These are phyloP conservation scores for Hypoxylon lenormandii DNA, from an alignment of 495 filamentous ascomycete species.

Conservation along the genomic window DNA sequence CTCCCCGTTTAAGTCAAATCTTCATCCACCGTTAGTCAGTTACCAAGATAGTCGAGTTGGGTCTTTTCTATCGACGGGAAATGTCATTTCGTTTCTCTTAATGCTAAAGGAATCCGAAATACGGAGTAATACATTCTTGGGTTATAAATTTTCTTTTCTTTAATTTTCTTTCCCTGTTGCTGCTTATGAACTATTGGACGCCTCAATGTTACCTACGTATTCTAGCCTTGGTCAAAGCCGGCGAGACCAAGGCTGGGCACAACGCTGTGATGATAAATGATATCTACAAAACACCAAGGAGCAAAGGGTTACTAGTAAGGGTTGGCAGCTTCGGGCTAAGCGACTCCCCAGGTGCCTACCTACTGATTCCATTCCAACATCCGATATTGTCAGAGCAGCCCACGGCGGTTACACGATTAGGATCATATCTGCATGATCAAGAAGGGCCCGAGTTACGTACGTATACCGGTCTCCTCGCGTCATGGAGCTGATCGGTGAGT, in stretches of 20 bases:
- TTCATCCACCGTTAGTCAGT: background rate
- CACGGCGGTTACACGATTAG: constrained; percentile 27
- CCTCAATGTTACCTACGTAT: too few species aligned
- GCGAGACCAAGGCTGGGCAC: background rate
- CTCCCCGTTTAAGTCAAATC: background rate
- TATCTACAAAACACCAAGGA: too few species aligned
- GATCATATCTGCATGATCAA: constrained; percentile 22
- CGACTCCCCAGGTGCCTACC: too few species aligned
- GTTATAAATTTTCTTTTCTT: background rate
- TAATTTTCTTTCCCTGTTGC: constrained; percentile 5
- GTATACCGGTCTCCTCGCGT: constrained; percentile 16
- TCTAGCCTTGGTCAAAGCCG: constrained; percentile 3
- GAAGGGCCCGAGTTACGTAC: constrained; percentile 24
- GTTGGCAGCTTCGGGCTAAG: too few species aligned
- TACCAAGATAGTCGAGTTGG: background rate
- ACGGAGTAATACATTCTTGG: background rate
- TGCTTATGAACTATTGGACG: background rate
- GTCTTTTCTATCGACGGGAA: background rate
- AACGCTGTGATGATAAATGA: too few species aligned
- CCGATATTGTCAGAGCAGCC: background rate
- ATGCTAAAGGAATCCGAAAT: constrained; percentile 8
- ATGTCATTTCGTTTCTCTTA: background rate
- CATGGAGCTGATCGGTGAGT: constrained; percentile 14
- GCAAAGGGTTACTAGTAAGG: too few species aligned
- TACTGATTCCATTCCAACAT: too few species aligned